These are phyloP conservation scores for Penicillium sp. DNA, from an alignment of 2,329 filamentous ascomycete species.

Conservation along the genomic window DNA sequence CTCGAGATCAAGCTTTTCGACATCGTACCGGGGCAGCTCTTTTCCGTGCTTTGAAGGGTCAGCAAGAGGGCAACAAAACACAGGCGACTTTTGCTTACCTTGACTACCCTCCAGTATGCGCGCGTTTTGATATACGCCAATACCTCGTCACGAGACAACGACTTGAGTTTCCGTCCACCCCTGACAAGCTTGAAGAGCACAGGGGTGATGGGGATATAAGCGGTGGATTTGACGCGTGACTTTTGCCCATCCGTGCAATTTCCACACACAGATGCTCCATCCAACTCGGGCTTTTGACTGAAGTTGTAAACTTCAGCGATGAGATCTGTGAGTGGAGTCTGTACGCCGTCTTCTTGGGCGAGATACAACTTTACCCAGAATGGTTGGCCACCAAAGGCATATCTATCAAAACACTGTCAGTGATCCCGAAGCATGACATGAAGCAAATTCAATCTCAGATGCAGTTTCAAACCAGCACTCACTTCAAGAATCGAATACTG, in stretches of 20 bases:
- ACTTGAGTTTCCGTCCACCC: conserved; percentile 4
- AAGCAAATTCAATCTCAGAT: background rate
- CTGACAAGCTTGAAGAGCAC: conserved; percentile 8
- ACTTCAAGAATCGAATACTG: conserved; percentile 14
- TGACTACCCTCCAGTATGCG: conserved; percentile 11
- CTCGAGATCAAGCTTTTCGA: conserved; percentile 11
- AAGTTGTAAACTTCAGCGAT: conserved; percentile 15
- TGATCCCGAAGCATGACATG: background rate
- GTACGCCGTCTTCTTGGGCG: conserved; percentile 8
- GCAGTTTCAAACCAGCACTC: background rate
- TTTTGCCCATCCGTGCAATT: conserved; percentile 9
- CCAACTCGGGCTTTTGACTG: conserved; percentile 10
- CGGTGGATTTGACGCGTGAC: conserved; percentile 3
- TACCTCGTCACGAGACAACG: conserved; percentile 9
- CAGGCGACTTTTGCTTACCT: background rate
- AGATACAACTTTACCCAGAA: conserved; percentile 14
- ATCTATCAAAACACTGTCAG: background rate
- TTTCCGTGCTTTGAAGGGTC: conserved; percentile 6
- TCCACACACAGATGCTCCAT: conserved; percentile 3
- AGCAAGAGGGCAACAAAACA: background rate
- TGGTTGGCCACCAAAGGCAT: conserved; percentile 11
- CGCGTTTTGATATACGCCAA: conserved; percentile 2
- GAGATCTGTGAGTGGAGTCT: conserved; percentile 7
- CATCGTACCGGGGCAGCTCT: conserved; percentile 9
- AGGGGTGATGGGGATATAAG: conserved; percentile 9